Evolutionary conservation across 495 filamentous ascomycete species (phyloP), one percentile per base, ranked within the genome.

Genomic region (Letharia lupina): DNA sequence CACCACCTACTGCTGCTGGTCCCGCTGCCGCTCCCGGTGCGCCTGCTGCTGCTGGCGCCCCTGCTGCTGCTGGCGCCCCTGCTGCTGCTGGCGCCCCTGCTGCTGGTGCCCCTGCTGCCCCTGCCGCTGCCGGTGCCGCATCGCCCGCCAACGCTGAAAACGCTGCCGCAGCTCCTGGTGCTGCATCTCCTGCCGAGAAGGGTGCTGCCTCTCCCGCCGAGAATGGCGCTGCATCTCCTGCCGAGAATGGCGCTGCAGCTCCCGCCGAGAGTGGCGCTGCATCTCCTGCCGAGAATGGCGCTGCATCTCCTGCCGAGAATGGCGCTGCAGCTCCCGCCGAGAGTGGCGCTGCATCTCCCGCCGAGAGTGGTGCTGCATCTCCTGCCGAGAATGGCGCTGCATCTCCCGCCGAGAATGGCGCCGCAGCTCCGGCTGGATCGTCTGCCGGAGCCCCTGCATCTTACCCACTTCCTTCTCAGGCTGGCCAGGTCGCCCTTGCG

Each of bases 301-400:
- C 58, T 28, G 37, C 67, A 57, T 0, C 57, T 39, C 45, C 68
- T 7, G 68, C 63, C 61, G 62, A 54, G 41, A 41, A 75, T 18
- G 73, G 75, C 52, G 47, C 63, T 37, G 58, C 73, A 23, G 75
- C 72, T 7, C 72, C 76, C 33, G n/a, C 67, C 33, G 44, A 64
- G 41, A 37, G 41, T 60, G 63, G 37, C 16, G 63, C 56, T 16
- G 39, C 58, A 33, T 42, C 31, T 31, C 60, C 64, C 0, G 56
- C 62, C 47, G 31, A 35, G 20, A 60, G 16, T 3, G 48, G 60
- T 13, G 48, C 60, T 8, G 65, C 35, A 64, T 37, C 57, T 39
- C 56, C 68, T 13, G 68, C 63, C 59, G 62, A 54, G 41, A 41
- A 76, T 23, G 73, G 75, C 52, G 47, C 63, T 35, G 60, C 73